A percentile compares a stretch with the other conserved stretches of the same genome.
These are phyloP conservation scores for Phytopythium chamaehyphon DNA, from an alignment of 352 stramenopile species.

Conservation along the genomic window DNA sequence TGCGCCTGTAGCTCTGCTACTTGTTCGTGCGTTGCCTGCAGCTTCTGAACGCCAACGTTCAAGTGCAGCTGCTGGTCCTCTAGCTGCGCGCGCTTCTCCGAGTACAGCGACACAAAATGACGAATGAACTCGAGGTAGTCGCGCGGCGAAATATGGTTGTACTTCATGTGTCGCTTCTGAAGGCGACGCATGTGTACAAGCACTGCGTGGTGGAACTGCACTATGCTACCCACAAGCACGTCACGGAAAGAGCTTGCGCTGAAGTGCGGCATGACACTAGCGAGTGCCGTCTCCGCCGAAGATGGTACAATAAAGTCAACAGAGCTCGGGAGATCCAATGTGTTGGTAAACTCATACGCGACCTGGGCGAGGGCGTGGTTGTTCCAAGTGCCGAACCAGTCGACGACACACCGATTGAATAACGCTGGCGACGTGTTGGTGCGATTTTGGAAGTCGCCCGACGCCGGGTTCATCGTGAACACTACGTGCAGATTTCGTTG, in stretches of 20 bases:
- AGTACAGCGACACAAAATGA: constrained; percentile 89
- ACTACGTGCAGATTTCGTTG: constrained; percentile 99
- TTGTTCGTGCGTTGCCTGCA: constrained; percentile 97
- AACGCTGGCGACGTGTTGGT: constrained; percentile 99
- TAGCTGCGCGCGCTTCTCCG: constrained; percentile 88
- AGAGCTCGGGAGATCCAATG: constrained; percentile 92
- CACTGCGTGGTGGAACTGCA: constrained; percentile 86
- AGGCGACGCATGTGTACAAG: constrained; percentile 82
- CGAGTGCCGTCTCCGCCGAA: constrained; percentile 46
- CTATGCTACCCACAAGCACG: constrained; percentile 77
- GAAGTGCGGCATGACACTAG: constrained; percentile 65
- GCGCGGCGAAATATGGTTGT: constrained; percentile 89
- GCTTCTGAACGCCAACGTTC: constrained; percentile 97
- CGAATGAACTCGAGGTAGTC: constrained; percentile 93
- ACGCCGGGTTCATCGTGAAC: constrained; percentile 99
- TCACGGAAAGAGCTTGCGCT: constrained; percentile 70
- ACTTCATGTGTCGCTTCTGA: constrained; percentile 83
- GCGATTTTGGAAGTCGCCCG: constrained; percentile 94
- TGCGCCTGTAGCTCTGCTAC: constrained; percentile 91
- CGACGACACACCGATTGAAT: constrained; percentile 99
- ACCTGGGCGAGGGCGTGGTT: constrained; percentile 98
- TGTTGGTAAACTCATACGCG: constrained; percentile 96
- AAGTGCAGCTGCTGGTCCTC: constrained; percentile 98
- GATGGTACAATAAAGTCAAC: constrained; percentile 55
- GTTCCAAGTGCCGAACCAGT: constrained; percentile 99